These are phyloP conservation scores for Draba incana DNA, from an alignment of 345 rosid species.

Conservation along the genomic window DNA sequence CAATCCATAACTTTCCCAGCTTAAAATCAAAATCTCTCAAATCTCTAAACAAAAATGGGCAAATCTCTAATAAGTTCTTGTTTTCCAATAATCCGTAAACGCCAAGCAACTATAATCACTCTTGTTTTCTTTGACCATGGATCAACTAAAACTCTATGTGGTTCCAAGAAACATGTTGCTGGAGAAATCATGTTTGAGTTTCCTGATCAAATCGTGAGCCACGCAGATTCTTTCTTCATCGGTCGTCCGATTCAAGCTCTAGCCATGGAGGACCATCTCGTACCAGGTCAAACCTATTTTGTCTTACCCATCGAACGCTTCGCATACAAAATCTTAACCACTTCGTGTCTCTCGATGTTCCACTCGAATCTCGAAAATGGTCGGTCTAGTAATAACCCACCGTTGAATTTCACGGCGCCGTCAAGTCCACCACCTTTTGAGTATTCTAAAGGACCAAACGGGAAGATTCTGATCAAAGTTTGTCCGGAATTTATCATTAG, in stretches of 20 bases:
- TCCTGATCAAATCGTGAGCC: constrained; percentile 79
- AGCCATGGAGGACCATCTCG: constrained; percentile 67
- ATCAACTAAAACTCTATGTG: constrained; percentile 51
- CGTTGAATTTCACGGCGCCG: constrained; percentile 49
- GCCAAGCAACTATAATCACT: constrained; percentile 39
- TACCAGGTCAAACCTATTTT: constrained; percentile 74
- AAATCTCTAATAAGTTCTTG: constrained; percentile 41
- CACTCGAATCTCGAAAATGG: constrained; percentile 41
- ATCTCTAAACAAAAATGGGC: constrained; percentile 46
- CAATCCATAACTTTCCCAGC: constrained; percentile 31
- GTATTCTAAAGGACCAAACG: constrained; percentile 50
- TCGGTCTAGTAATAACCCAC: constrained; percentile 12
- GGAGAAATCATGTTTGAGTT: constrained; percentile 93
- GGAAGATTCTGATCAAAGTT: constrained; percentile 62
- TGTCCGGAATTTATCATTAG: constrained; percentile 57
- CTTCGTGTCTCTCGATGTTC: constrained; percentile 64
- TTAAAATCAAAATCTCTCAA: not conserved
- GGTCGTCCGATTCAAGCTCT: constrained; percentile 76
- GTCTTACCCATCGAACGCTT: constrained; percentile 78
- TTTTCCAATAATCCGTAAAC: constrained; percentile 27
- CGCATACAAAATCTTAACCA: constrained; percentile 50
- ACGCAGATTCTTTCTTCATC: constrained; percentile 88
- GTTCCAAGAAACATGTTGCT: constrained; percentile 60
- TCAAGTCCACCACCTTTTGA: constrained; percentile 57
- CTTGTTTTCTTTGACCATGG: constrained; percentile 67